Evolutionary conservation across 2,329 filamentous ascomycete genomes (phyloP).

Genomic region (Aspergillus sp.): DNA sequence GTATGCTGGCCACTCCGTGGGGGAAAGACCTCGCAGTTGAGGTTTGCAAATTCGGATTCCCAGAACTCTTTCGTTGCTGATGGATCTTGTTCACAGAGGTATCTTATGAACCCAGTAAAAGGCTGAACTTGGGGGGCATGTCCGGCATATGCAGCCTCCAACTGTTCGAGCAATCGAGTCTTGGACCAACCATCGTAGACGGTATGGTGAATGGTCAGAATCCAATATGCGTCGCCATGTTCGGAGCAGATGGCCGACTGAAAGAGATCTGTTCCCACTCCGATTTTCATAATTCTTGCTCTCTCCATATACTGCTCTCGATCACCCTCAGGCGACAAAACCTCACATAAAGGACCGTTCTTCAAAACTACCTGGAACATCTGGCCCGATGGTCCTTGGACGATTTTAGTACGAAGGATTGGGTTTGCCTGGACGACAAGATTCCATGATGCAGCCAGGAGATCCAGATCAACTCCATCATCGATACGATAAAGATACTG

Average conservation of each 20-base stretch:
- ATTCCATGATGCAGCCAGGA: conserved; percentile 33
- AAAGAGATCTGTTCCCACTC: not conserved
- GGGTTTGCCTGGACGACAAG: conserved; percentile 24
- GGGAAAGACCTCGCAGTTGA: not conserved
- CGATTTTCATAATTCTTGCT: no score
- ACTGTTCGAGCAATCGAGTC: not conserved
- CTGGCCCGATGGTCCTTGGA: conserved; percentile 9
- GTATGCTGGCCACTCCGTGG: not conserved
- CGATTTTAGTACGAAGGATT: conserved; percentile 36
- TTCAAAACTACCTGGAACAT: conserved; percentile 20
- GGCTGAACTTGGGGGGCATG: not conserved
- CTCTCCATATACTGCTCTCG: no score
- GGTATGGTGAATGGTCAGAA: not conserved
- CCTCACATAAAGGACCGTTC: not conserved
- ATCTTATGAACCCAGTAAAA: not conserved
- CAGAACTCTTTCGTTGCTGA: not conserved
- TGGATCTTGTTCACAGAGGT: not conserved
- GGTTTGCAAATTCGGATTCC: not conserved
- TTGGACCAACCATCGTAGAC: not conserved
- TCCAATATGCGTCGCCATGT: not conserved
- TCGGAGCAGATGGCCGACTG: not conserved
- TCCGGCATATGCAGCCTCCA: not conserved
- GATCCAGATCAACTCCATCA: conserved; percentile 18
- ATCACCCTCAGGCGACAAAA: no score
- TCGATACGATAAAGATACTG: conserved; percentile 24